phyloP scores from a whole-genome alignment of 257 asterid genomes.

The Nicotiana noctiflora region DNA sequence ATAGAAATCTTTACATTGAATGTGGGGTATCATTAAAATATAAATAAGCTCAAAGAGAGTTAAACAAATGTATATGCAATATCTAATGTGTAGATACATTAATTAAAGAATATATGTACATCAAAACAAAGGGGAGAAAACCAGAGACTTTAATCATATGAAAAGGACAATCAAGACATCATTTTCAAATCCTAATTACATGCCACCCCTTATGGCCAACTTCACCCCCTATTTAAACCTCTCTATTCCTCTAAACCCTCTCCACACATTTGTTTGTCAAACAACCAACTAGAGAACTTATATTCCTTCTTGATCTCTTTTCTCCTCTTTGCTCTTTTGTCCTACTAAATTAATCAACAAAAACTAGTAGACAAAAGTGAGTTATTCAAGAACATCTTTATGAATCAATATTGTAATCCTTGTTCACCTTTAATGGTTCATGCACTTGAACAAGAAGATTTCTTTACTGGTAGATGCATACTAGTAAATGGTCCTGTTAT shows the following conservation, averaged over 20 bases:
- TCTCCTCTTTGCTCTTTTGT: slow-evolving; percentile 22
- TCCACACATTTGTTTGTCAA: slow-evolving; percentile 48
- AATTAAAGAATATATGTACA: slow-evolving; percentile 6
- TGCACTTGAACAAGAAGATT: slow-evolving; percentile 29
- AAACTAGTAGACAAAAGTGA: not conserved
- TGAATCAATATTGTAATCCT: slow-evolving; percentile 38
- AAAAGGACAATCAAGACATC: slow-evolving; percentile 33
- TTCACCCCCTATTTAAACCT: slow-evolving; percentile 53
- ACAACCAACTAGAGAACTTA: slow-evolving; percentile 13
- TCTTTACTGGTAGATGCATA: slow-evolving; percentile 62
- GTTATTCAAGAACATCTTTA: slow-evolving; percentile 10
- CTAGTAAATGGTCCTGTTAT: slow-evolving; percentile 88
- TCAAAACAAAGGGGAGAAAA: not conserved
- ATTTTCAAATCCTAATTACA: slow-evolving; percentile 39
- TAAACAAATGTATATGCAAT: not conserved
- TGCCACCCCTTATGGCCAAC: slow-evolving; percentile 23
- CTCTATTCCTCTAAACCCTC: slow-evolving; percentile 52
- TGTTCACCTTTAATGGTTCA: slow-evolving; percentile 31
- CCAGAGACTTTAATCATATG: slow-evolving; percentile 20
- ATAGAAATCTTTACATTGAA: not conserved
- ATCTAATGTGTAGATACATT: not conserved
- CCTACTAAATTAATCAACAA: not conserved
- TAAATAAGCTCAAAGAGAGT: not conserved
- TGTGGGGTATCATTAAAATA: not conserved
- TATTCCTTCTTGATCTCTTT: slow-evolving; percentile 4